Evolutionary conservation across 2,329 filamentous ascomycete species (phyloP).

Genomic region (Phialemoniopsis sp.): DNA sequence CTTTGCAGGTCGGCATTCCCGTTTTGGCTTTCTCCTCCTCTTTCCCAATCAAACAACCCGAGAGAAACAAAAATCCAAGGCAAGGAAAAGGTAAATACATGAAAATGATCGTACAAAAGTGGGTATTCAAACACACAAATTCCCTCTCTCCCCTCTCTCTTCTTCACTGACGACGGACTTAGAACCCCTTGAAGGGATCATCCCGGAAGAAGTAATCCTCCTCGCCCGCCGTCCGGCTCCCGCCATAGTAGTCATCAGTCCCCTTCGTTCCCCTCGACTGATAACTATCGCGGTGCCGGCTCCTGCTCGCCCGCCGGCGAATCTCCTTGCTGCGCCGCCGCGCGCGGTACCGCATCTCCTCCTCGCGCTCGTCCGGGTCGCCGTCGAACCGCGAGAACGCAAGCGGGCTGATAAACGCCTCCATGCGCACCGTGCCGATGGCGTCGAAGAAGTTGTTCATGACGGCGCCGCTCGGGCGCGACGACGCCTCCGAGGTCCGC

Average conservation of each 20-base stretch:
- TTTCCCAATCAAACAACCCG: neutral
- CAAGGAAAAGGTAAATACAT: slow-evolving; percentile 2
- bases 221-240: slow-evolving; percentile 41
- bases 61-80: neutral
- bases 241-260: slow-evolving; percentile 40
- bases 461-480: slow-evolving; percentile 27
- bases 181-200: slow-evolving; percentile 62
- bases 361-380: slow-evolving; percentile 40
- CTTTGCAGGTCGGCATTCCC: no score
- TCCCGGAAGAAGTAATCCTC: slow-evolving; percentile 54
- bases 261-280: slow-evolving; percentile 32
- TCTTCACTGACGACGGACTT: slow-evolving; percentile 5
- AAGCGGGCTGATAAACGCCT: slow-evolving; percentile 80
- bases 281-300: slow-evolving; percentile 48
- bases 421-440: slow-evolving; percentile 91
- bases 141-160: no score
- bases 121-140: no score
- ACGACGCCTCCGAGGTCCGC: slow-evolving; percentile 53
- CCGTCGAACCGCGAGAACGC: slow-evolving; percentile 38
- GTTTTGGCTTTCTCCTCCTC: no score
- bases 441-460: slow-evolving; percentile 72
- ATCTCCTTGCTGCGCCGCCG: slow-evolving; percentile 53
- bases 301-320: slow-evolving; percentile 48
- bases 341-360: slow-evolving; percentile 42
- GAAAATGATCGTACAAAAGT: slow-evolving; percentile 1